Conservation (phyloP, 768 basidiomycete genomes). For the Lyophyllum shimeji region DNA sequence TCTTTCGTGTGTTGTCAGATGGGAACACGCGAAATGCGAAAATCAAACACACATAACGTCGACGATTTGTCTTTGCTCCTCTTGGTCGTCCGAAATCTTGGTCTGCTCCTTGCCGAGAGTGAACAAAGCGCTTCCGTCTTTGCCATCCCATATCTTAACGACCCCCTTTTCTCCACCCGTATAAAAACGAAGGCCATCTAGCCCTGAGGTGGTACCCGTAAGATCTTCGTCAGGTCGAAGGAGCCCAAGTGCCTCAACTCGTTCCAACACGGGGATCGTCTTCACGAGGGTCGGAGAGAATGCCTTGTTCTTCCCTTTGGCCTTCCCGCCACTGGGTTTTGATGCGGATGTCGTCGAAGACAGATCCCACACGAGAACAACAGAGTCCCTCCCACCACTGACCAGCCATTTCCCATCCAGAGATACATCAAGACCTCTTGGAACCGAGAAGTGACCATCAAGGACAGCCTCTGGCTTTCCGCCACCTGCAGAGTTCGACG, state of each 20-base stretch:
- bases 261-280: conserved; percentile 82
- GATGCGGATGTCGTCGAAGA: conserved; percentile 29
- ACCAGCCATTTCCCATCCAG: conserved; percentile 86
- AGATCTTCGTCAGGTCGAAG: conserved; percentile 51
- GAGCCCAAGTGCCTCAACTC: conserved; percentile 84
- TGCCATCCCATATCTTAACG: conserved; percentile 83
- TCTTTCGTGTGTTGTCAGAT: conserved; percentile 38
- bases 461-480: conserved; percentile 77
- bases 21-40: background rate
- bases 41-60: conserved; percentile 71
- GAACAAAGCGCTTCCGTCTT: conserved; percentile 60
- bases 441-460: conserved; percentile 95
- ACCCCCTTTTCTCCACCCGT: conserved; percentile 92
- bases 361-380: conserved; percentile 92
- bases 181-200: conserved; percentile 62
- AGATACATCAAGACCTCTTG: conserved; percentile 85
- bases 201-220: conserved; percentile 37
- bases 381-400: conserved; percentile 90
- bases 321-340: conserved; percentile 35
- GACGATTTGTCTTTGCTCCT: conserved; percentile 83
- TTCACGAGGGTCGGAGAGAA: conserved; percentile 61
- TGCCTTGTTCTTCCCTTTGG: conserved; percentile 50
- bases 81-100: conserved; percentile 50
- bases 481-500: conserved; percentile 52
- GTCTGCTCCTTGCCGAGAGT: conserved; percentile 53